Base-by-base conservation (phyloP, 1,284 basidiomycete species). In the Veloporphyrellus conicus region DNA sequence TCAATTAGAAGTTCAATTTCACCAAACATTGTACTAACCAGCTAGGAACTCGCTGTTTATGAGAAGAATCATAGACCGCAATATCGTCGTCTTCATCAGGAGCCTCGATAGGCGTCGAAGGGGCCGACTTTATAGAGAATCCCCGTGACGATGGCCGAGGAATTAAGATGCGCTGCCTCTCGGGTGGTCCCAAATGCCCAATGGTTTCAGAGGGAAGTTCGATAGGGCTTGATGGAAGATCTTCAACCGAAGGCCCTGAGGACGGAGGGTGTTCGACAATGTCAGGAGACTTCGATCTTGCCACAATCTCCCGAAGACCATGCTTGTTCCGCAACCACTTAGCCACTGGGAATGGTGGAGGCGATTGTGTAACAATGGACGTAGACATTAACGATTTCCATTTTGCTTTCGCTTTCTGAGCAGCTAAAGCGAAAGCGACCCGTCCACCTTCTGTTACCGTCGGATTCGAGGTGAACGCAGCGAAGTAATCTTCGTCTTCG, bases 21-120 rank as follows among this genome's bases (percentile, higher is more conserved):
- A 34, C 41, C 18, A 49, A 33, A 39, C n/a, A 42, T 16, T 22
- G 45, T 36, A 48, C 53, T 48, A 52, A 86, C 87, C 87, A 90
- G 59, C 86, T 87, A 3, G 87, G 87, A 25, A 90, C 87, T n/a
- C 87, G 79, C 58, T 81, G 77, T 66, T 90, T 90, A 57, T 78
- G 72, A 14, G 87, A 89, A 19, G 83, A 81, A 63, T 90, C 87
- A 56, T 89, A 89, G 2, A 85, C 81, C 16, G 81, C 83, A 56
- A 73, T 77, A 37, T 77, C 77, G 23, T 73, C 74, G 9, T 70
- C 69, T 10, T 55, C 43, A 22, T 65, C 66, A 19, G 71, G 68
- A 16, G 69, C 68, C 20, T 71, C 68, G 29, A 67, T 64, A 28
- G 61, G 62, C 6, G 60, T 54, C 63, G 59, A 67, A 63, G 43